Percentiles rank a stretch among this genome's conserved stretches.
Conservation (phyloP, 1,284 basidiomycete species). For the Leccinum variabile region DNA sequence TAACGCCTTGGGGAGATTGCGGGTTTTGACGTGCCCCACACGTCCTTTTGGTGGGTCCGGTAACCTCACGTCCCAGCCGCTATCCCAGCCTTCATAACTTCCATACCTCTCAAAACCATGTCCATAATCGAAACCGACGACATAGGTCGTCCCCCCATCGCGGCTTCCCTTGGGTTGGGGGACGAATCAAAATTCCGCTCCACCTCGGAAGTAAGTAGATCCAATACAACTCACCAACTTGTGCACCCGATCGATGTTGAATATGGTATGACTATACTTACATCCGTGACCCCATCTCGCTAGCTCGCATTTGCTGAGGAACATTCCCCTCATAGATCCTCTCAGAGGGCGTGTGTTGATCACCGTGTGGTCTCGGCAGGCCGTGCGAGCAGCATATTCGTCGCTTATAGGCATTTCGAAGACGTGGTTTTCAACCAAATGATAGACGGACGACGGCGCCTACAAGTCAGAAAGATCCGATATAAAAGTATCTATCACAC, state of each 20-base stretch:
- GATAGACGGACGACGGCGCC: no score
- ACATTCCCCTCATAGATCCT: conserved; percentile 7
- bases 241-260: conserved; percentile 19
- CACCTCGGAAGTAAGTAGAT: neutral
- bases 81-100: conserved; percentile 7
- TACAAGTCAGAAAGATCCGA: no score
- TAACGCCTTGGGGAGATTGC: conserved; percentile 14
- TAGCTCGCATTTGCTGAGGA: conserved; percentile 16
- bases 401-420: conserved; percentile 17
- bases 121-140: conserved; percentile 12
- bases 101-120: conserved; percentile 22
- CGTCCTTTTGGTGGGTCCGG: neutral
- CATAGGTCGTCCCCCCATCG: conserved; percentile 7
- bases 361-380: conserved; percentile 16
- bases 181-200: no score
- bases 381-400: conserved; percentile 21
- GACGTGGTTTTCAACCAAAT: no score
- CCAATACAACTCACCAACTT: conserved; percentile 11
- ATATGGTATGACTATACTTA: conserved; percentile 23
- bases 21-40: conserved; percentile 1
- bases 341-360: conserved; percentile 14
- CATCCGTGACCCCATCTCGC: conserved; percentile 1
- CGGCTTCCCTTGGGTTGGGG: conserved; percentile 8
- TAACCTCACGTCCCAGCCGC: conserved; percentile 12
- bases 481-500: no score